Evolutionary conservation across 169 alveolate species (phyloP).

Genomic region (Plasmodium relictum): DNA sequence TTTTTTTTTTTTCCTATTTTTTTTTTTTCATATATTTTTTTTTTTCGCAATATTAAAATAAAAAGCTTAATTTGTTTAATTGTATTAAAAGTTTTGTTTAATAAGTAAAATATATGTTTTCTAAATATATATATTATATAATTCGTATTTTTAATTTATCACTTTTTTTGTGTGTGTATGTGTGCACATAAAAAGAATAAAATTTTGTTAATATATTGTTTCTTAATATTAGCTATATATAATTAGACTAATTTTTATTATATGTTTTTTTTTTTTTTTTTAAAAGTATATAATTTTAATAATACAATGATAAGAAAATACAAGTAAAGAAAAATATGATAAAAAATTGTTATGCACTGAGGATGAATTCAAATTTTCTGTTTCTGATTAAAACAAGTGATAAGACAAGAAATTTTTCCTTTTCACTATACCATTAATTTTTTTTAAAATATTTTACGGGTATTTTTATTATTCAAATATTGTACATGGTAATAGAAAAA

Average conservation of each 20-base stretch:
- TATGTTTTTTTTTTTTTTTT: constrained; percentile 5
- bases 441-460: constrained; percentile 20
- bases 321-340: constrained; percentile 16
- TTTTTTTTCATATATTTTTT: background rate
- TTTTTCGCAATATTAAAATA: background rate
- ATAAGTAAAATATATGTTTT: background rate
- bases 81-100: background rate
- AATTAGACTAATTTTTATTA: background rate
- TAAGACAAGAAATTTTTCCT: constrained; percentile 50
- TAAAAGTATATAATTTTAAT: background rate
- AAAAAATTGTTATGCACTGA: constrained; percentile 4
- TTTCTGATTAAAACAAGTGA: constrained; percentile 15
- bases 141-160: constrained; percentile 8
- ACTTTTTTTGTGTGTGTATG: constrained; percentile 30
- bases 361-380: constrained; percentile 7
- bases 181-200: constrained; percentile 34
- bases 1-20: background rate
- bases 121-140: constrained; percentile 10
- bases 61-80: background rate
- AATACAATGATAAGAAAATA: constrained; percentile 1
- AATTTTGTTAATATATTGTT: background rate
- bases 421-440: constrained; percentile 25
- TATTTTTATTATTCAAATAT: background rate
- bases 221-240: constrained; percentile 3
- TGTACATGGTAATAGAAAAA: constrained; percentile 21